Base-by-base conservation (phyloP, 2,329 filamentous ascomycete species). In the Tolypocladium album region DNA sequence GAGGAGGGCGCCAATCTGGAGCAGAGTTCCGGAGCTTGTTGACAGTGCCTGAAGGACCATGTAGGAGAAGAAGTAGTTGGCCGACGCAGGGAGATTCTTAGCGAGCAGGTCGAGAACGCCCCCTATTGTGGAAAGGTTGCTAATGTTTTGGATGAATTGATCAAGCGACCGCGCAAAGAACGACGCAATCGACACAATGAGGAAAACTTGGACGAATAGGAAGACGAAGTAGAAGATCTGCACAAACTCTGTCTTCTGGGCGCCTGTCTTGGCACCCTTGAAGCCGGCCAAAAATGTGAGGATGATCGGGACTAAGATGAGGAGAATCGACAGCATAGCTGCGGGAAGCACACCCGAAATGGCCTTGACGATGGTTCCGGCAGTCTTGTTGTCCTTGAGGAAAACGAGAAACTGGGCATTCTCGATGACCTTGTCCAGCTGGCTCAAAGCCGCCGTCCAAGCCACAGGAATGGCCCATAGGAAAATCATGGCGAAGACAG, bases 61-160 rank as follows among this genome's bases (percentile, higher is more conserved):
- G 81, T 99, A 99, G 1, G 91, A 93, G 79, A 97, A 97, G 78
- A 97, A 99, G 74, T 97, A 99, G 70, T 97, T 96, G 66, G 91
- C 89, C 0, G 92, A 88, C 66, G 85, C 89, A 2, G 94, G 94
- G 6, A 99, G 77, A 62, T 92, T 94, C 13, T 79, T 72, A 0
- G 93, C 93, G 36, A 99, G 77, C 0, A 89, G 79, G 22, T 84
- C 73, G 0, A 94, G 84, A 60, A 95, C 83, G 43, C 80, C 81
- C n/a, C 78, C 75, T 9, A 90, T 86, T 55, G 90, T 80, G 3
- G 69, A 53, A 4, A 81, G 61, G 27, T 71, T 45, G 12, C 74
- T 69, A 9, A 81, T 65, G 34, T 82, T 74, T 42, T 83, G 73
- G 4, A 88, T 78, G 13, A 94, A 71, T n/a, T 83, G 78, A 22